A percentile compares a stretch with the other conserved stretches of the same genome.
Conservation (phyloP, 371 early-diverging fungal species). For the Circinella umbellata region DNA sequence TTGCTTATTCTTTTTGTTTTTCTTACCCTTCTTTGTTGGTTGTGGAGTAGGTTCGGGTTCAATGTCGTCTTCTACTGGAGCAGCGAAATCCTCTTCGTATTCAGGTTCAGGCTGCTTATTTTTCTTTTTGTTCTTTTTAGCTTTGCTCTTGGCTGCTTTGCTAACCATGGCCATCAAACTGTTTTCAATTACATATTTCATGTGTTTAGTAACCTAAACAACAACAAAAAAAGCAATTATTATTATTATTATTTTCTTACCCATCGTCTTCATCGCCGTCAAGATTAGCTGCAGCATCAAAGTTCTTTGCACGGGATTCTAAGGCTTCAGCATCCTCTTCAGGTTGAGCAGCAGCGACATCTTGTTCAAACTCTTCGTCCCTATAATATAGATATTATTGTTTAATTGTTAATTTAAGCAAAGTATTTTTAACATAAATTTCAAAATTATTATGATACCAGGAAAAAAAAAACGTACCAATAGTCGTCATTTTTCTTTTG, state of each 20-base stretch:
- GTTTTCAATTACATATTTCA: background rate
- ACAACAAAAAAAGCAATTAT: background rate
- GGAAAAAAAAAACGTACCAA: slow-evolving; percentile 32
- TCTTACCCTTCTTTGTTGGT: slow-evolving; percentile 47
- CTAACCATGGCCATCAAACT: slow-evolving; percentile 59
- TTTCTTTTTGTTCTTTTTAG: slow-evolving; percentile 55
- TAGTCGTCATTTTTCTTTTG: slow-evolving; percentile 56
- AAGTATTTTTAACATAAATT: background rate
- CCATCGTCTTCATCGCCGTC: slow-evolving; percentile 35
- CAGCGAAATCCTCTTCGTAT: slow-evolving; percentile 34
- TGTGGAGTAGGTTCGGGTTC: slow-evolving; percentile 27
- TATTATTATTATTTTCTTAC: slow-evolving; percentile 7
- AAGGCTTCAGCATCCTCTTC: slow-evolving; percentile 42
- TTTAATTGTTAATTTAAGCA: too few relatives aligned
- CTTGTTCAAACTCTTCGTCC: slow-evolving; percentile 41
- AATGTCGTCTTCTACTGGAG: background rate
- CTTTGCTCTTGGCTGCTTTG: slow-evolving; percentile 54
- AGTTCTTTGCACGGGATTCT: slow-evolving; percentile 39
- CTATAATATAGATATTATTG: slow-evolving; percentile 25
- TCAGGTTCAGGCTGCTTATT: slow-evolving; percentile 28
- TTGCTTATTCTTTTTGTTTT: slow-evolving; percentile 38
- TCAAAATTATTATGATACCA: background rate
- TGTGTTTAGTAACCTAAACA: background rate
- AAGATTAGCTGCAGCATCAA: slow-evolving; percentile 35
- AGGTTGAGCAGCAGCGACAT: slow-evolving; percentile 33